Evolutionary conservation across 1,284 basidiomycete species (phyloP).

Genomic region (Cronartium quercuum): DNA sequence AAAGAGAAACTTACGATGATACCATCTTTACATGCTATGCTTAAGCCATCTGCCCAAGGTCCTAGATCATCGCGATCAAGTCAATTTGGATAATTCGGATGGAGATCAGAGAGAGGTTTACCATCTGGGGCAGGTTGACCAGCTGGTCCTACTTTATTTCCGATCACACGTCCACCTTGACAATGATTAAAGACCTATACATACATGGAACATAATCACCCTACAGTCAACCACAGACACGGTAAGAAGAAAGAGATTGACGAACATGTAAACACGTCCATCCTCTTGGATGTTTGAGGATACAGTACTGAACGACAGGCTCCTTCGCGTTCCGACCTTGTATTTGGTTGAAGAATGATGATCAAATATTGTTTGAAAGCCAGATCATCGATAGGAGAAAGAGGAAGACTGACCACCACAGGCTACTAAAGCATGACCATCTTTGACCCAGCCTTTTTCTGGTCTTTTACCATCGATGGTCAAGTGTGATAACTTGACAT

Average conservation of each 20-base stretch:
- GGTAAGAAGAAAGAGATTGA: neutral
- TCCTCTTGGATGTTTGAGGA: slow-evolving; percentile 19
- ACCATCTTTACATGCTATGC: slow-evolving; percentile 35
- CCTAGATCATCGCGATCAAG: no score
- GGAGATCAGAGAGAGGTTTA: neutral
- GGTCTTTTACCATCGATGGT: slow-evolving; percentile 32
- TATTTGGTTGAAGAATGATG: no score
- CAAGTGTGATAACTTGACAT: slow-evolving; percentile 35
- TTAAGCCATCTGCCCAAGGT: slow-evolving; percentile 38
- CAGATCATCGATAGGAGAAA: no score
- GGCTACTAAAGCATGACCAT: slow-evolving; percentile 14
- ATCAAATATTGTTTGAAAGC: no score
- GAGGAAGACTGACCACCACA: no score
- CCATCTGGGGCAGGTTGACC: slow-evolving; percentile 25
- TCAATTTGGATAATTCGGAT: no score
- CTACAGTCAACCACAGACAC: neutral
- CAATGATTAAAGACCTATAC: slow-evolving; percentile 26
- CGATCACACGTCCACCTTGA: slow-evolving; percentile 20
- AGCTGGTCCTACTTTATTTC: slow-evolving; percentile 34
- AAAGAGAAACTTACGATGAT: slow-evolving; percentile 14
- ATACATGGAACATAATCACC: no score
- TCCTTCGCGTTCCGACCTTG: slow-evolving; percentile 7
- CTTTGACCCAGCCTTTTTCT: slow-evolving; percentile 27
- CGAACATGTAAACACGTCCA: slow-evolving; percentile 38
- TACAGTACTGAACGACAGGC: slow-evolving; percentile 33